These are phyloP conservation scores for Penicillium sp. DNA, from an alignment of 2,329 filamentous ascomycete species.

Conservation along the genomic window DNA sequence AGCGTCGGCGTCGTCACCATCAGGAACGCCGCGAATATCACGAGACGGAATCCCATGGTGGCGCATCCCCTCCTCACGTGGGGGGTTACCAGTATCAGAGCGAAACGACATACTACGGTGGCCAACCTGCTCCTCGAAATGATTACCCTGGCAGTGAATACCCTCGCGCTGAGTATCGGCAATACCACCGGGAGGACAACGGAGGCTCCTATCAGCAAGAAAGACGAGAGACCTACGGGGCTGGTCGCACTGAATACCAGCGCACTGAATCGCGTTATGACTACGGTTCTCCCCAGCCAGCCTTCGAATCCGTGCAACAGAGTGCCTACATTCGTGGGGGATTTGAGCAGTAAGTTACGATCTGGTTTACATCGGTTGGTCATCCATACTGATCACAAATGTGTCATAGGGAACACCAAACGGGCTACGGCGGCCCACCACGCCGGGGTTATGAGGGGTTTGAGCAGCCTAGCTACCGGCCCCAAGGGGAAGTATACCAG, in stretches of 20 bases:
- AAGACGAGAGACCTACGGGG: conserved; percentile 16
- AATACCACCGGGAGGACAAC: conserved; percentile 12
- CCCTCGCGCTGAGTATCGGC: conserved; percentile 8
- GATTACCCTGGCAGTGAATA: conserved; percentile 4
- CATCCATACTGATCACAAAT: conserved; percentile 7
- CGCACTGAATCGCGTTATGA: conserved; percentile 18
- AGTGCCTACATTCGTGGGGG: conserved; percentile 12
- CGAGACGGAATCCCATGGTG: conserved; percentile 13
- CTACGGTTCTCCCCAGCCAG: conserved; percentile 14
- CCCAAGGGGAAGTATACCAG: conserved; percentile 2
- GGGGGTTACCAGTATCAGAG: conserved; percentile 18
- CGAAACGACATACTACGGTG: conserved; percentile 16
- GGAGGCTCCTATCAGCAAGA: conserved; percentile 19
- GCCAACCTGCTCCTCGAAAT: conserved; percentile 9
- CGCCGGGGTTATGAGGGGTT: conserved; percentile 15
- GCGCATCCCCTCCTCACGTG: conserved; percentile 1
- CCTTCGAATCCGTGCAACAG: conserved; percentile 13
- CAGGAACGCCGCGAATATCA: conserved; percentile 12
- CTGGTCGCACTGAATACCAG: conserved; percentile 16
- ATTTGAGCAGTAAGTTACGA: conserved; percentile 23
- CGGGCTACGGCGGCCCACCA: conserved; percentile 20
- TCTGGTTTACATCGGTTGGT: neutral
- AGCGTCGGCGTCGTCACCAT: conserved; percentile 1
- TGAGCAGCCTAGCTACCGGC: conserved; percentile 12
- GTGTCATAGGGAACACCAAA: conserved; percentile 18